phyloP scores from a whole-genome alignment of 2,329 filamentous ascomycete species.

The Exophiala oligosperma region DNA sequence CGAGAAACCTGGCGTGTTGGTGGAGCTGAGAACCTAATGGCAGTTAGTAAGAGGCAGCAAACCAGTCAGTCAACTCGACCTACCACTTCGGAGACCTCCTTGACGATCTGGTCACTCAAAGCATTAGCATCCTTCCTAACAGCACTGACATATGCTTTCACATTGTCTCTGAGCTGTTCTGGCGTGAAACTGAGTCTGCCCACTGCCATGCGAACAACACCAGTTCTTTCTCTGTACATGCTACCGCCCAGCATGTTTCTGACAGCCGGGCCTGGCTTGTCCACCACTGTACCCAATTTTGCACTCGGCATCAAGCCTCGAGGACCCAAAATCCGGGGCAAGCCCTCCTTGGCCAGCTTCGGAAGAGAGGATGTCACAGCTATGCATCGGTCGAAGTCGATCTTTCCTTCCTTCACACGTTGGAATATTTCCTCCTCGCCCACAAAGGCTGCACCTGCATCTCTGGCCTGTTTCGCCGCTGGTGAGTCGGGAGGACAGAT shows the following conservation, averaged over 20 bases:
- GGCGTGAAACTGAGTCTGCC: constrained; percentile 89
- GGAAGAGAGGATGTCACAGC: constrained; percentile 77
- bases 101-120: constrained; percentile 59
- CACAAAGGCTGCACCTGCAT: constrained; percentile 77
- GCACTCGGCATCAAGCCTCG: constrained; percentile 87
- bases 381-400: constrained; percentile 86
- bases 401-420: constrained; percentile 69
- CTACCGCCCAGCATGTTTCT: constrained; percentile 79
- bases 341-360: constrained; percentile 75
- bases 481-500: constrained; percentile 82
- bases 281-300: constrained; percentile 86
- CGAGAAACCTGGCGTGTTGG: constrained; percentile 81
- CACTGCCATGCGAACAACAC: constrained; percentile 84
- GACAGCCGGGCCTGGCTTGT: constrained; percentile 72
- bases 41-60: constrained; percentile 29
- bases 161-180: constrained; percentile 79
- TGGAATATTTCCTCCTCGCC: constrained; percentile 87
- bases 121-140: constrained; percentile 74
- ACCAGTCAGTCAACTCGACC: constrained; percentile 31
- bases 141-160: constrained; percentile 72
- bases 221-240: constrained; percentile 82
- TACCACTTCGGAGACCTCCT: constrained; percentile 72
- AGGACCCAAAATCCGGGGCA: constrained; percentile 83
- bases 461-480: constrained; percentile 69
- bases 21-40: constrained; percentile 74